These are phyloP conservation scores for Paxillus involutus DNA, from an alignment of 768 basidiomycete genomes.

Conservation along the genomic window DNA sequence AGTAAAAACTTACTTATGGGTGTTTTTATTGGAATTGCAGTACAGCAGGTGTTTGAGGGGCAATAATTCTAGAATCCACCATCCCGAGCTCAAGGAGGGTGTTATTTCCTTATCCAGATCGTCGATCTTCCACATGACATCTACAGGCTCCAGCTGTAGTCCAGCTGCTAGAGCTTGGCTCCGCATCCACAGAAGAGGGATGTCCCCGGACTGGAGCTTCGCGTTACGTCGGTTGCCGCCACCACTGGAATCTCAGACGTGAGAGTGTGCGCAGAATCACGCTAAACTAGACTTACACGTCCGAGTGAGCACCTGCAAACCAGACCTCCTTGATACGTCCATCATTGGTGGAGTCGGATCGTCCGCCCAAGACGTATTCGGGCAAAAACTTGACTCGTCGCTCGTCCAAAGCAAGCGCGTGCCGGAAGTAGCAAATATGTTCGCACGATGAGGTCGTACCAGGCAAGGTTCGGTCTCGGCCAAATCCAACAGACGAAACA, in stretches of 20 bases:
- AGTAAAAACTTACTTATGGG: constrained; percentile 12
- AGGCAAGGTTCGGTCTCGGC: constrained; percentile 32
- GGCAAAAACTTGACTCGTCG: constrained; percentile 48
- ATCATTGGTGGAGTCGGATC: constrained; percentile 7
- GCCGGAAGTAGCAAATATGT: constrained; percentile 43
- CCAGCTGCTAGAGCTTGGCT: constrained; percentile 28
- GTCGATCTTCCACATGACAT: constrained; percentile 28
- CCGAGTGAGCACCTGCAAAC: constrained; percentile 42
- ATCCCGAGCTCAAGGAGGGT: constrained; percentile 9
- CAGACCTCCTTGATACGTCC: constrained; percentile 40
- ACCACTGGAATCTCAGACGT: constrained; percentile 15
- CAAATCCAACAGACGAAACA: constrained; percentile 44
- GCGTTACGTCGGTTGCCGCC: constrained; percentile 29
- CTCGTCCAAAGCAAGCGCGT: constrained; percentile 49
- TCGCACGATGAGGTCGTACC: constrained; percentile 27
- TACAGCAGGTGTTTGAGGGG: constrained; percentile 28
- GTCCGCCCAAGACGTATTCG: constrained; percentile 37
- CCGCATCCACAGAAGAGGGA: constrained; percentile 33
- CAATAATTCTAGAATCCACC: constrained; percentile 26
- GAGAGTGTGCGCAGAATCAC: background rate
- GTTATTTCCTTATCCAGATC: constrained; percentile 25
- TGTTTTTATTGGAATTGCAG: constrained; percentile 24
- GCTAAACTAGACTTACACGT: constrained; percentile 30
- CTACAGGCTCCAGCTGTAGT: constrained; percentile 18
- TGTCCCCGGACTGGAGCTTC: constrained; percentile 26